Base-by-base conservation (phyloP, 768 basidiomycete genomes). In the Clavulina sp. region DNA sequence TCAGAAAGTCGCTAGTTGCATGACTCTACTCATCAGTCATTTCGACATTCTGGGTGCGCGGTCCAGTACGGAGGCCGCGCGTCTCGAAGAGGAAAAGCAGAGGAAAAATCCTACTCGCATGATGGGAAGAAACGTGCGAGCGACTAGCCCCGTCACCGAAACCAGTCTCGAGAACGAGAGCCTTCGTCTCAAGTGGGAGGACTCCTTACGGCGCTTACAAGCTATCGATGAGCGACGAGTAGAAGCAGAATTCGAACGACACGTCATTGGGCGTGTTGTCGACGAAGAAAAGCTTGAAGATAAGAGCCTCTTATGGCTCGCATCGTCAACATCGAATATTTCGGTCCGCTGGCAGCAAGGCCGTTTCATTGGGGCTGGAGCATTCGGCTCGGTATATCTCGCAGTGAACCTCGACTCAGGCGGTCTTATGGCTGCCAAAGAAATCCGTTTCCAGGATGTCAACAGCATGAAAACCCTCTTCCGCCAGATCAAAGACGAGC, bases 351-450 rank as follows among this genome's bases (percentile, higher is more conserved):
- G 95, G 95, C 93, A 96, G 63, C 95, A 99, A 67, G 91, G 93
- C 13, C 79, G 84, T 53, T 96, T 96, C 68, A 96, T 99, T 58
- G 95, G 93, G 48, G 81, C 91, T n/a, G 95, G 95, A 16, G 92
- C 95, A 5, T 96, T 95, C 64, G 95, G 95, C 21, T 93, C 87
- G n/a, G 95, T 99, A n/a, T 99, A 97, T 64, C 77, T 89, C 44
- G 95, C 92, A 18, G 84, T 96, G 66, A 97, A 97, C 63, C 73
- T 97, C 51, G 95, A 97, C 62, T 82, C 85, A 1, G 88, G 92
- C 43, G 84, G 84, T 40, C 77, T 96, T 55, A 96, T 99, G 91
- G 95, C 95, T 5, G 95, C 96, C 60, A 99, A 99, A 68, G 95
- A 97, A 69, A 89, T 97, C 64, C 88, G 89, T 54, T 93, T 92